Conservation (phyloP, 164 flowering plant genomes). For the grape (Vitis vinifera) region ASM3070453v1 NC_081815.1:19010001-19010500, state of each 20-base stretch:
- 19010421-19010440: conserved; percentile 65
- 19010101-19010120: too few species aligned
- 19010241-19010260: conserved; percentile 61
- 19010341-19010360: conserved; percentile 67
- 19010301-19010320: conserved; percentile 67
- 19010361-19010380: conserved; percentile 71
- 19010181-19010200: background rate
- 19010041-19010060: too few species aligned
- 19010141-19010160: too few species aligned
- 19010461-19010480: conserved; percentile 50
- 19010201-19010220: too few species aligned
- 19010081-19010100: too few species aligned
- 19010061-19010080: too few species aligned
- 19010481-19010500: conserved; percentile 61
- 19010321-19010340: conserved; percentile 75
- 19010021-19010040: too few species aligned
- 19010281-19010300: conserved; percentile 72
- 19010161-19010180: background rate
- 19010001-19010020: too few species aligned
- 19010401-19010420: conserved; percentile 66
- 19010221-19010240: conserved; percentile 65
- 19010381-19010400: conserved; percentile 74
- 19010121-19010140: too few species aligned
- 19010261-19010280: conserved; percentile 63
- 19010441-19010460: conserved; percentile 78